These are phyloP conservation scores for Medicago ruthenica DNA, from an alignment of 306 rosid species.

Conservation along the genomic window DNA sequence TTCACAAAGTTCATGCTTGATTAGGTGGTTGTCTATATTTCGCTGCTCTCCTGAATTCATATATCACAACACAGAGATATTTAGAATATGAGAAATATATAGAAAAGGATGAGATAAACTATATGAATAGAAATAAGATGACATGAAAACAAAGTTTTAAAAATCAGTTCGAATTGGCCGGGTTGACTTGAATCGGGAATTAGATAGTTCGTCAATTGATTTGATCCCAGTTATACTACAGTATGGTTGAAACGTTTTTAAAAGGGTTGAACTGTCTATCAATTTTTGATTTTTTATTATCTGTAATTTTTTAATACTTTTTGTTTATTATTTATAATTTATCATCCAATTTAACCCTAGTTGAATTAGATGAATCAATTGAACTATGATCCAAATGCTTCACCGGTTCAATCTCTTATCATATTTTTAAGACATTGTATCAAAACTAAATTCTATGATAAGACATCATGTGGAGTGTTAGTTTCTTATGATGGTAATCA, in stretches of 20 bases:
- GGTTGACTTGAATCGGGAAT: background rate
- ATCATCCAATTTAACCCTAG: background rate
- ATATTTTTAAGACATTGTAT: background rate
- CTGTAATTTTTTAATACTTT: background rate
- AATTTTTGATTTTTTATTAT: background rate
- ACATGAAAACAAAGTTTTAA: slow-evolving; percentile 7
- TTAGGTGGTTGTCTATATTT: slow-evolving; percentile 73
- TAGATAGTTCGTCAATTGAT: background rate
- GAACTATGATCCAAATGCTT: background rate
- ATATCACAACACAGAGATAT: slow-evolving; percentile 27
- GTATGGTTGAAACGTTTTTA: background rate
- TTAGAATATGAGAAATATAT: slow-evolving; percentile 18
- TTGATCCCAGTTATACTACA: background rate
- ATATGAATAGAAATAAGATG: slow-evolving; percentile 26
- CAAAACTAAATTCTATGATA: slow-evolving; percentile 16
- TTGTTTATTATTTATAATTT: background rate
- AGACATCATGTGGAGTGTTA: slow-evolving; percentile 19
- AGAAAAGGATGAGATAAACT: background rate
- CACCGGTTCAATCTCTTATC: background rate
- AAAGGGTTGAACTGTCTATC: background rate
- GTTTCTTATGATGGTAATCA: slow-evolving; percentile 31
- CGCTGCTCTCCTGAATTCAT: slow-evolving; percentile 75
- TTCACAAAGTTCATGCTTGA: slow-evolving; percentile 54
- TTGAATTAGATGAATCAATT: background rate
- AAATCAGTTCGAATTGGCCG: background rate